Evolutionary conservation across 108 stramenopile genomes (phyloP), one percentile per base, ranked within the genome.

Genomic region (Fragilariopsis cylindrus): DNA sequence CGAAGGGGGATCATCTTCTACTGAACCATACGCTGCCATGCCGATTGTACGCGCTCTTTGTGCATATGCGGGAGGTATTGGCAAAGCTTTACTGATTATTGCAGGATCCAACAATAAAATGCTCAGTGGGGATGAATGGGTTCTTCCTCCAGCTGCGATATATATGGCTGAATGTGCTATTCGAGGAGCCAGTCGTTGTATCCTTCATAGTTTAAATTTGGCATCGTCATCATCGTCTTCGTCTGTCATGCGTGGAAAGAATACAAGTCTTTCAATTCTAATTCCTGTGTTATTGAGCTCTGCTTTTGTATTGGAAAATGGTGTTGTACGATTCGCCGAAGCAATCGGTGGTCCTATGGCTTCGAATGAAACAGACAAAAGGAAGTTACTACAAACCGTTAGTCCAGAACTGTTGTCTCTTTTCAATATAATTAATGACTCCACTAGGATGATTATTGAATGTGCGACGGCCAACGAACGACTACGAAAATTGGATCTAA

Each of bases 41-140:
- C 83, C 82, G 40, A 47, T 88, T 9, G 58, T 83, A 21, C 82
- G 84, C 15, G 79, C 76, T 16, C 74, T 88, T 6, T 83, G 78
- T 57, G 76, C 81, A 5, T 85, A 75, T 48, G 42, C 65, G 3
- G 84, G 81, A 7, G 83, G 84, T 48, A 54, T 88, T 21, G 87
- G 87, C 7, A 76, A 77, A 65, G 72, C 84, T n/a, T 52, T 88
- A 19, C 62, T 42, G 4, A 12, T 63, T 44, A 13, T 46, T 44
- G 18, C 48, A n/a, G 30, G 18, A 70, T 48, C 64, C 2, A 11
- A 60, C n/a, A 45, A 50, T 41, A 48, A 46, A 0, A 30, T 11
- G 15, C 53, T 50, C 13, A 47, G 63, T 41, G 40, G 50, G 40
- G 66, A 57, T 7, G 55, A 78, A 58, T 86, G 85, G 85, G 30